Base-by-base conservation (phyloP, 345 rosid species). In the Microthlaspi erraticum region DNA sequence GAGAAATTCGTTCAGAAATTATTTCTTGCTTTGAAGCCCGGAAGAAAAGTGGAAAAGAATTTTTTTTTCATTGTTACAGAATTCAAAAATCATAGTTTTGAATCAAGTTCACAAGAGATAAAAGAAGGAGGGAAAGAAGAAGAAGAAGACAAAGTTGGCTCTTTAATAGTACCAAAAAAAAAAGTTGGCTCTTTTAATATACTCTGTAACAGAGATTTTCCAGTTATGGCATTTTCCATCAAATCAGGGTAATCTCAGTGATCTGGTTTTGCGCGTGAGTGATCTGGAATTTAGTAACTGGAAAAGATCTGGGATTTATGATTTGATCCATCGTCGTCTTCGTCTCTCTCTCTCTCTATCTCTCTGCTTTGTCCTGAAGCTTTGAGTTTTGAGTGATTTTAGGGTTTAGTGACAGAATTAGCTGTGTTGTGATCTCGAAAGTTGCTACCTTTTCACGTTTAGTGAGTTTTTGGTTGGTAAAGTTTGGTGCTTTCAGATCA, bases 401-500 rank as follows among this genome's bases (percentile, higher is more conserved):
- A 52, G 44, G 70, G 51, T 23, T 79, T 63, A 65, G 19, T 52
- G 46, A 48, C 52, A 69, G 62, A 12, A 31, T 7, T n/a, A 68
- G 74, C 45, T 66, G 63, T 52, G 64, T 50, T 50, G 14, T 72
- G 54, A 64, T 66, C 44, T 44, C 13, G 13, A 26, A 58, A 73
- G 59, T 83, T 77, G 66, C 69, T 67, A 29, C 57, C 38, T 69
- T 42, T 81, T 73, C 56, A 81, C 78, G 83, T 50, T 60, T 20
- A 42, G 52, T 54, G 65, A n/a, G n/a, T 75, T 32, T 71, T 79
- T 72, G 77, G 80, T 77, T 79, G 85, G 83, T 70, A 68, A 77
- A 74, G 74, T 84, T 83, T 79, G 80, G 83, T 79, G 83, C 45
- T 72, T 81, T 73, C 57, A 45, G 64, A 67, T 44, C 43, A 64